Percentiles rank a stretch among this genome's conserved stretches.
These are phyloP conservation scores for Cadophora malorum DNA, from an alignment of 2,329 filamentous ascomycete genomes.

Conservation along the genomic window DNA sequence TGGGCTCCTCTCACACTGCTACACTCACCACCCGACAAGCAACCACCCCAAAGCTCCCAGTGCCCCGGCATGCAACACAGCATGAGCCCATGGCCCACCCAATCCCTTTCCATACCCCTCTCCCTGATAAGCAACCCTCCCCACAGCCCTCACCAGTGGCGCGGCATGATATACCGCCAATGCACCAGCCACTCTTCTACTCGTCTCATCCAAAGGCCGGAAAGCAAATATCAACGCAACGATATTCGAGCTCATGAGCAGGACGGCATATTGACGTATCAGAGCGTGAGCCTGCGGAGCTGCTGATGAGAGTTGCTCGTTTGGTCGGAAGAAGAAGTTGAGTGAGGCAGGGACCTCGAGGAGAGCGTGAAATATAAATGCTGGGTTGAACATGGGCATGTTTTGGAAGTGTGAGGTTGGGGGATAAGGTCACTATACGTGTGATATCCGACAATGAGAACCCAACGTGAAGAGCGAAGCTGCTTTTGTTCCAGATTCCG, in stretches of 20 bases:
- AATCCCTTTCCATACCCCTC: slow-evolving; percentile 23
- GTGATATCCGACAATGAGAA: no score
- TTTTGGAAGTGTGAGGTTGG: background rate
- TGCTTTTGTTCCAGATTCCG: no score
- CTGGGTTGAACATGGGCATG: slow-evolving; percentile 4
- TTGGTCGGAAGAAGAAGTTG: slow-evolving; percentile 47
- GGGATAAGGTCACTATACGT: no score
- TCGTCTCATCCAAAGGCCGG: slow-evolving; percentile 41
- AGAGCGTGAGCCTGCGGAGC: slow-evolving; percentile 46
- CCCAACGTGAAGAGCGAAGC: no score
- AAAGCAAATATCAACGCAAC: slow-evolving; percentile 45
- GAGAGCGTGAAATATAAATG: slow-evolving; percentile 45
- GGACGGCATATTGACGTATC: slow-evolving; percentile 49
- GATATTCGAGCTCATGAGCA: slow-evolving; percentile 46
- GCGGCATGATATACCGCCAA: slow-evolving; percentile 48
- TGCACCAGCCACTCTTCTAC: slow-evolving; percentile 44
- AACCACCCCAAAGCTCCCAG: slow-evolving; percentile 21
- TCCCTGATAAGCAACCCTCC: slow-evolving; percentile 26
- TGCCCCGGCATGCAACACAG: slow-evolving; percentile 34
- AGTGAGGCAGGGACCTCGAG: slow-evolving; percentile 48
- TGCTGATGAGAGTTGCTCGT: slow-evolving; percentile 41
- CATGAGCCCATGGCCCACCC: slow-evolving; percentile 41
- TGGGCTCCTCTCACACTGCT: no score
- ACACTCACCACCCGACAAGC: background rate
- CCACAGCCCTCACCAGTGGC: slow-evolving; percentile 42